These are phyloP conservation scores for Dysphania ambrosioides DNA, from an alignment of 148 eudicot species.

Conservation along the genomic window DNA sequence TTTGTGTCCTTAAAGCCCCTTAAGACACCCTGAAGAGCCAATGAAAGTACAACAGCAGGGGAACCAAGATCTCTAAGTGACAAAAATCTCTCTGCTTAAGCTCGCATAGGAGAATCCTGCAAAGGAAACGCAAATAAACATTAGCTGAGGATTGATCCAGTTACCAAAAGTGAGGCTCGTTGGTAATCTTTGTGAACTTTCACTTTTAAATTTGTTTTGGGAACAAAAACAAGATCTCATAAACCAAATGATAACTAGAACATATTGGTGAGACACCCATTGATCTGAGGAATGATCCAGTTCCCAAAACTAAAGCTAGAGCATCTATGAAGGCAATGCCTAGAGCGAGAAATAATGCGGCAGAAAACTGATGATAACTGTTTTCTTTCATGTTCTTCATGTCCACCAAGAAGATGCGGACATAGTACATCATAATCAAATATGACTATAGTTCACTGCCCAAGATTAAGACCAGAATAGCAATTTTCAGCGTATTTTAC, in stretches of 20 bases:
- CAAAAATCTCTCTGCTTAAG: slow-evolving; percentile 66
- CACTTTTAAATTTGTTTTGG: too few relatives aligned
- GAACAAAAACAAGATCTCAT: background rate
- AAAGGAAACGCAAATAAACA: background rate
- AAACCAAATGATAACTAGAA: slow-evolving; percentile 2
- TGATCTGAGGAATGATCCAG: slow-evolving; percentile 70
- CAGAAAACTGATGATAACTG: slow-evolving; percentile 91
- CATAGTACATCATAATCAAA: background rate
- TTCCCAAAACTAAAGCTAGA: slow-evolving; percentile 66
- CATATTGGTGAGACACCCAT: slow-evolving; percentile 82
- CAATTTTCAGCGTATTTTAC: slow-evolving; percentile 25
- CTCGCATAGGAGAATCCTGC: slow-evolving; percentile 83
- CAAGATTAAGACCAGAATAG: background rate
- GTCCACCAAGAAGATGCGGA: slow-evolving; percentile 21
- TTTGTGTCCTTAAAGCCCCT: slow-evolving; percentile 98
- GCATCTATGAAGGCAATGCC: slow-evolving; percentile 88
- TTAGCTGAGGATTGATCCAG: background rate
- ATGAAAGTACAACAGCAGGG: slow-evolving; percentile 87
- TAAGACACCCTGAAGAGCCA: slow-evolving; percentile 94
- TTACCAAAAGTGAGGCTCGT: background rate
- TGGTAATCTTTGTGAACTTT: background rate
- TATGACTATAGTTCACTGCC: background rate
- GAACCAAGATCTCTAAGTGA: slow-evolving; percentile 89
- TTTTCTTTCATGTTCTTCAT: slow-evolving; percentile 36
- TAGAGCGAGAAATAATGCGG: slow-evolving; percentile 73